phyloP scores from a whole-genome alignment of 2,329 filamentous ascomycete genomes.

The Paradendryphiella salina region DNA sequence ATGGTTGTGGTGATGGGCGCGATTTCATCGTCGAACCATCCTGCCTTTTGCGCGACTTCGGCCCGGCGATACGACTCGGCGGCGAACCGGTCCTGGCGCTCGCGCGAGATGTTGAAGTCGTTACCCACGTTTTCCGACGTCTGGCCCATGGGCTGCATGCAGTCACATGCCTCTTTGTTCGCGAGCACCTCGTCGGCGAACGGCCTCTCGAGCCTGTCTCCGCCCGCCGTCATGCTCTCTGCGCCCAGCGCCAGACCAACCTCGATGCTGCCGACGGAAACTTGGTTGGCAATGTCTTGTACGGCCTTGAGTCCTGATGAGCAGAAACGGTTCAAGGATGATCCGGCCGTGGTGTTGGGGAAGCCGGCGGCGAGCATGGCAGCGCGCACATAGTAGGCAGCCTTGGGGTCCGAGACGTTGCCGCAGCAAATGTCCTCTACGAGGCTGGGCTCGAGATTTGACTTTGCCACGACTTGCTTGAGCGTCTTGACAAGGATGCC shows the following conservation, averaged over 20 bases:
- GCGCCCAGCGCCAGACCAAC: slow-evolving; percentile 85
- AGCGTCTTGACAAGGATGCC: slow-evolving; percentile 81
- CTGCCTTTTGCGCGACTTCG: slow-evolving; percentile 86
- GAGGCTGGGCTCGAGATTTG: slow-evolving; percentile 75
- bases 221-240: slow-evolving; percentile 80
- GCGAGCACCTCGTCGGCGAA: slow-evolving; percentile 76
- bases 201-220: slow-evolving; percentile 69
- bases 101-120: slow-evolving; percentile 82
- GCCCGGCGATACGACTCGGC: slow-evolving; percentile 86
- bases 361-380: slow-evolving; percentile 89
- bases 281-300: slow-evolving; percentile 91
- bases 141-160: slow-evolving; percentile 96
- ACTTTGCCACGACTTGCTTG: slow-evolving; percentile 66
- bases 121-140: slow-evolving; percentile 93
- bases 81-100: slow-evolving; percentile 81
- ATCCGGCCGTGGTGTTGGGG: slow-evolving; percentile 83
- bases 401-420: slow-evolving; percentile 85
- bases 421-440: slow-evolving; percentile 91
- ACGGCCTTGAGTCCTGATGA: slow-evolving; percentile 94
- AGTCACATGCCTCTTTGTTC: slow-evolving; percentile 79
- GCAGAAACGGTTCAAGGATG: slow-evolving; percentile 92
- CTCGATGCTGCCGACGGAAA: slow-evolving; percentile 77
- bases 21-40: slow-evolving; percentile 93
- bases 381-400: slow-evolving; percentile 87
- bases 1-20: slow-evolving; percentile 79